Base-by-base conservation (phyloP, 1,284 basidiomycete genomes). In the Violaceomyces palustris region DNA sequence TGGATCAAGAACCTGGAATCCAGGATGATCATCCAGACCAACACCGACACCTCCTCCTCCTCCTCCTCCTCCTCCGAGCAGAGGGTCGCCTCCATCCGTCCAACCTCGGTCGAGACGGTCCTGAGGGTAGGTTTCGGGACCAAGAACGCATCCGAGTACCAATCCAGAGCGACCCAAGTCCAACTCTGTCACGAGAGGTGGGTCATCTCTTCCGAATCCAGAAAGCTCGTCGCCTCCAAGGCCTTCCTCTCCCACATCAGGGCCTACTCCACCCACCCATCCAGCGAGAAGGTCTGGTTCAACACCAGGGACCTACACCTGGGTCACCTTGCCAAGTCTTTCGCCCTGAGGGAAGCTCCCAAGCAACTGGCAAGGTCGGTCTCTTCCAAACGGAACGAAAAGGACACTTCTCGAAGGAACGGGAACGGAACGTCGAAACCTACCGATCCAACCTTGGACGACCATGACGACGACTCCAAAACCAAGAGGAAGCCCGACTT, bases 191-290 rank as follows among this genome's bases (percentile, higher is more conserved):
- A 97, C 54, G 94, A 99, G 75, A 80, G 88, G 47, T 98, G 94
- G 93, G 89, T 93, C 3, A 73, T 94, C 34, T 78, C 76, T 7
- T 77, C 78, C 28, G 84, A 85, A 69, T 61, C 93, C 88, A 84
- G 92, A 66, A 79, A 82, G 8, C 76, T 79, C 5, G 74, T 86
- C 5, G 92, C 94, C 3, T 82, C 88, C 27, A 85, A 82, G 64
- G 94, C 90, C 0, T 99, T 87, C 75, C 78, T 84, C 19, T 94
- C 93, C 0, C 90, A 93, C 73, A 84, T 97, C 75, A 82, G 94
- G 44, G 94, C 94, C 0, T 99, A 98, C 74, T 88, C 94, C 8
- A 99, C 94, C 0, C 94, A 99, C 76, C 92, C 93, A 0, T 81
- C 87, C 4, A 84, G 85, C 51, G 94, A 98, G 74, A 97, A 97